phyloP scores from a whole-genome alignment of 129 eudicot species.

The Heracleum sosnowskyi region DNA sequence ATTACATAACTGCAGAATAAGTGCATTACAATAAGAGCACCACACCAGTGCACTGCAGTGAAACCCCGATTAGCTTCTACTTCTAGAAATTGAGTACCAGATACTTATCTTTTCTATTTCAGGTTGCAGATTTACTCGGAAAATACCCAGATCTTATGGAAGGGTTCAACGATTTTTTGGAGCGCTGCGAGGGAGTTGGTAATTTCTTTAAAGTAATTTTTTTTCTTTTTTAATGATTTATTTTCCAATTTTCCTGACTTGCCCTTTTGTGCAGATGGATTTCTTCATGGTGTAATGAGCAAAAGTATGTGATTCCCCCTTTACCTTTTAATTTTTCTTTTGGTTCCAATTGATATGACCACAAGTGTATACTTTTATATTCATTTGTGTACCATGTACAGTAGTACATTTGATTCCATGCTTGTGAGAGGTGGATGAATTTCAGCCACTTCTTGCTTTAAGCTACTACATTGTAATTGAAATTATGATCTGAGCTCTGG shows the following conservation, averaged over 20 bases:
- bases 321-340: not conserved
- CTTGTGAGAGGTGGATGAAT: not conserved
- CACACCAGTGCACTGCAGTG: not conserved
- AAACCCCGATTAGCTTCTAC: not conserved
- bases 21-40: not conserved
- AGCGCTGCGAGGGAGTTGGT: conserved; percentile 91
- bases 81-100: not conserved
- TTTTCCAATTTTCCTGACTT: conserved; percentile 12
- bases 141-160: conserved; percentile 94
- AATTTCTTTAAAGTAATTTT: not conserved
- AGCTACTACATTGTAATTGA: not conserved
- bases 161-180: conserved; percentile 85
- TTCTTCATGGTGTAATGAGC: conserved; percentile 90
- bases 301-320: conserved; percentile 55
- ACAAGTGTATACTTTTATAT: conserved; percentile 1
- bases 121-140: conserved; percentile 96
- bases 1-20: not conserved
- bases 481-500: conserved; percentile 10
- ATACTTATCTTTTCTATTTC: conserved; percentile 11
- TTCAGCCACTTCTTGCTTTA: not conserved
- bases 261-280: conserved; percentile 67
- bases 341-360: conserved; percentile 8
- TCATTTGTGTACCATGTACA: not conserved
- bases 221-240: not conserved
- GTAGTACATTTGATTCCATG: not conserved